Evolutionary conservation across 1,284 basidiomycete species (phyloP).

Genomic region (Pisolithus thermaeus): DNA sequence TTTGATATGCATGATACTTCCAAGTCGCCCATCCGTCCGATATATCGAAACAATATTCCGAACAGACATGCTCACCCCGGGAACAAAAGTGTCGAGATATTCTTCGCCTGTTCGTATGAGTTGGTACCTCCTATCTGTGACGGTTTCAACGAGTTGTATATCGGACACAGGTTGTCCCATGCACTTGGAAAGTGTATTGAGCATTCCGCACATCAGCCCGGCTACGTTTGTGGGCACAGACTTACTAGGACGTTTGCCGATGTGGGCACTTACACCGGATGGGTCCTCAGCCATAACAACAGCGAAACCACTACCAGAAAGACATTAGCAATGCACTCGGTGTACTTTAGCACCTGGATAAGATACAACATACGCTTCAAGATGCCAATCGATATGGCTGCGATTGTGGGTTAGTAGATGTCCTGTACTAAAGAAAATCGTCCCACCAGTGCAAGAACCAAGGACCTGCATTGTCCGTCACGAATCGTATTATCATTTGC

Average conservation of each 20-base stretch:
- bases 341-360: not conserved
- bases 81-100: constrained; percentile 13
- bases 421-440: not conserved
- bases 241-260: constrained; percentile 14
- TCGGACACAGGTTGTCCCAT: constrained; percentile 22
- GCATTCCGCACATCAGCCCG: too few relatives aligned
- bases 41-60: not conserved
- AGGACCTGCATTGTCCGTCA: constrained; percentile 33
- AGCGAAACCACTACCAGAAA: constrained; percentile 28
- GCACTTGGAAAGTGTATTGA: constrained; percentile 8
- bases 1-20: not conserved
- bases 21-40: not conserved
- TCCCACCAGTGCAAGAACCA: constrained; percentile 44
- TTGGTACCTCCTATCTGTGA: constrained; percentile 19
- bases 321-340: not conserved
- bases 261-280: constrained; percentile 9
- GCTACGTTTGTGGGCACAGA: not conserved
- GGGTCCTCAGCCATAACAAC: constrained; percentile 36
- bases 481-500: constrained; percentile 29
- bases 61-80: constrained; percentile 5
- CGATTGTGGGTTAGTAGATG: not conserved
- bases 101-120: constrained; percentile 14
- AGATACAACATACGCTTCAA: constrained; percentile 26
- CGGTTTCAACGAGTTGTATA: constrained; percentile 12
- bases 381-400: constrained; percentile 45